phyloP scores from a whole-genome alignment of 257 asterid species.

The Mitragyna speciosa region DNA sequence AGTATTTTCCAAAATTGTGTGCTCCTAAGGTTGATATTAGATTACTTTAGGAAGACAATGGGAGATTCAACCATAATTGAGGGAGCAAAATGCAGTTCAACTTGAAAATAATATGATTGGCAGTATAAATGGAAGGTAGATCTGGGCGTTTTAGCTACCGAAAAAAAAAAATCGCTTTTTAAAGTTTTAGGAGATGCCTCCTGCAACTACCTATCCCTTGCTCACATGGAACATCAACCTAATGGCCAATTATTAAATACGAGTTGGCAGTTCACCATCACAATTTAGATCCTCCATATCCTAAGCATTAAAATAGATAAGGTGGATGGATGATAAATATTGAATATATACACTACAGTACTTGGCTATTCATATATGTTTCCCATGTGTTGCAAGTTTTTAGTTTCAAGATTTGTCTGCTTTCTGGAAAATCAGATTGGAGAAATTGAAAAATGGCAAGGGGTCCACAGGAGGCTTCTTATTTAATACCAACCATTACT shows the following conservation, averaged over 20 bases:
- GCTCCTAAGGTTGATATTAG: not conserved
- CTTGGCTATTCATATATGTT: not conserved
- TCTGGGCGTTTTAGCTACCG: not conserved
- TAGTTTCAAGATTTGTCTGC: not conserved
- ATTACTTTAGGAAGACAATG: not conserved
- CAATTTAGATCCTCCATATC: not conserved
- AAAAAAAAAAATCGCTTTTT: no score
- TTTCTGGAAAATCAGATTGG: not conserved
- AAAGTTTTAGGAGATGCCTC: not conserved
- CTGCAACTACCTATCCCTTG: not conserved
- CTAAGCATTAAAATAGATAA: not conserved
- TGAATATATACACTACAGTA: not conserved
- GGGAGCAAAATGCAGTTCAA: not conserved
- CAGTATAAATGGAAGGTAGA: not conserved
- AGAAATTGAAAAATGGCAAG: not conserved
- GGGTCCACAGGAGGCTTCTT: not conserved
- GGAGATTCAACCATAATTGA: not conserved
- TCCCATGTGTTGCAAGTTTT: not conserved
- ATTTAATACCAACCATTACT: not conserved
- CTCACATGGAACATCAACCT: slow-evolving; percentile 16
- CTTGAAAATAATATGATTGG: not conserved
- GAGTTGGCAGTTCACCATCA: slow-evolving; percentile 9
- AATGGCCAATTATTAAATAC: not conserved
- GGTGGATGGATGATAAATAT: not conserved
- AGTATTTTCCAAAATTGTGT: not conserved